These are phyloP conservation scores for Vitis rotundifolia DNA, from an alignment of 164 flowering plant species.

Conservation along the genomic window DNA sequence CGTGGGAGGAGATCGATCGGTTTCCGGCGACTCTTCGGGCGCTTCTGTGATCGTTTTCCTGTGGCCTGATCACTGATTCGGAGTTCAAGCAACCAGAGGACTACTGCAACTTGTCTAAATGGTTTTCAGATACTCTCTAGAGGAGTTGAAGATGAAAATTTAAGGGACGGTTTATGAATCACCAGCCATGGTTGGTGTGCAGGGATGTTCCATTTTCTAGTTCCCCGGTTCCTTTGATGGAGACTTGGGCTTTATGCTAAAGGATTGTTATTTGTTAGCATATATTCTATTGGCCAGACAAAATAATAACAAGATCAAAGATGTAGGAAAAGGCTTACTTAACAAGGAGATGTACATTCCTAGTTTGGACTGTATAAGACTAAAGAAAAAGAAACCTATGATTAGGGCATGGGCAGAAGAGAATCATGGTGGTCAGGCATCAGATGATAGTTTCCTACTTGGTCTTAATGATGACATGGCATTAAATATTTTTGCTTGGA, in stretches of 20 bases:
- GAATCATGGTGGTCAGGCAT: conserved; percentile 19
- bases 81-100: too few species aligned
- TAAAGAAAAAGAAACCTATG: conserved; percentile 16
- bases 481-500: conserved; percentile 29
- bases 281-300: conserved; percentile 12
- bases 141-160: conserved; percentile 11
- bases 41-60: too few species aligned
- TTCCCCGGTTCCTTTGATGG: background rate
- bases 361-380: conserved; percentile 9
- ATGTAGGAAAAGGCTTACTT: conserved; percentile 1
- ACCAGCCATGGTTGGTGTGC: conserved; percentile 14
- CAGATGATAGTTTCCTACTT: conserved; percentile 31
- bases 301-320: conserved; percentile 10
- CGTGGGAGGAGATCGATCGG: too few species aligned
- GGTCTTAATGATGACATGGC: conserved; percentile 42
- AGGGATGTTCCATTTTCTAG: conserved; percentile 14
- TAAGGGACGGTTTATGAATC: conserved; percentile 9
- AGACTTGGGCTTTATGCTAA: conserved; percentile 5
- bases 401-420: conserved; percentile 19
- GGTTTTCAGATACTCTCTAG: conserved; percentile 20
- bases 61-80: too few species aligned
- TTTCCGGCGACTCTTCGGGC: too few species aligned
- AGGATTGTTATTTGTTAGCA: conserved; percentile 16
- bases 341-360: conserved; percentile 13
- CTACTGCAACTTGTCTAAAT: background rate